These are phyloP conservation scores for Niveomyces coronatus DNA, from an alignment of 2,329 filamentous ascomycete genomes.

Conservation along the genomic window DNA sequence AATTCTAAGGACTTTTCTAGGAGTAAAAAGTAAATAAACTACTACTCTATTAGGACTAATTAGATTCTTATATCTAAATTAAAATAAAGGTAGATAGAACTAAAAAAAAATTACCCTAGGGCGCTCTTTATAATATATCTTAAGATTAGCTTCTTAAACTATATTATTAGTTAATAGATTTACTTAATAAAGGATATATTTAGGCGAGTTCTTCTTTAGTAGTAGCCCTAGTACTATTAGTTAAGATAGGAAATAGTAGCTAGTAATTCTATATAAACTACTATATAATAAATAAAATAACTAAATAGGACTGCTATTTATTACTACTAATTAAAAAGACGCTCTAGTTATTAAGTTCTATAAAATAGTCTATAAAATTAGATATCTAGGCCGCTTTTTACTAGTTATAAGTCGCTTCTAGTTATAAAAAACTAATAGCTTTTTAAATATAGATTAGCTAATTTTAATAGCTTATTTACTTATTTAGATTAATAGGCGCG, in stretches of 20 bases:
- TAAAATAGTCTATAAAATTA: neutral
- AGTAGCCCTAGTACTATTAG: neutral
- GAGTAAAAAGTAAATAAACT: too few relatives aligned
- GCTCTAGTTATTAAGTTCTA: too few relatives aligned
- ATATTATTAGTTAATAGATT: neutral
- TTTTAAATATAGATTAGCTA: neutral
- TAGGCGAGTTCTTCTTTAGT: neutral
- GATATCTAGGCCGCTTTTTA: neutral
- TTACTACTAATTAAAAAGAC: neutral
- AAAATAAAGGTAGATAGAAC: too few relatives aligned
- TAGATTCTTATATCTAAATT: too few relatives aligned
- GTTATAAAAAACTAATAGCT: too few relatives aligned
- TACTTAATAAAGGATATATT: neutral
- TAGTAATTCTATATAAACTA: neutral
- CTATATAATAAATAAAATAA: neutral
- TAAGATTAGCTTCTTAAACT: too few relatives aligned
- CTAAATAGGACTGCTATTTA: neutral
- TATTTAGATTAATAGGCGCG: too few relatives aligned
- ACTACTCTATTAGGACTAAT: too few relatives aligned
- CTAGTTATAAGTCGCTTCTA: neutral
- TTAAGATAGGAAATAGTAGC: neutral
- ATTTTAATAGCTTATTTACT: too few relatives aligned
- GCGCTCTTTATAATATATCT: too few relatives aligned
- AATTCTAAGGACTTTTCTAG: too few relatives aligned
- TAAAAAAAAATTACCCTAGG: too few relatives aligned